phyloP scores from a whole-genome alignment of 148 eudicot genomes.

The Fallopia convolvulus region DNA sequence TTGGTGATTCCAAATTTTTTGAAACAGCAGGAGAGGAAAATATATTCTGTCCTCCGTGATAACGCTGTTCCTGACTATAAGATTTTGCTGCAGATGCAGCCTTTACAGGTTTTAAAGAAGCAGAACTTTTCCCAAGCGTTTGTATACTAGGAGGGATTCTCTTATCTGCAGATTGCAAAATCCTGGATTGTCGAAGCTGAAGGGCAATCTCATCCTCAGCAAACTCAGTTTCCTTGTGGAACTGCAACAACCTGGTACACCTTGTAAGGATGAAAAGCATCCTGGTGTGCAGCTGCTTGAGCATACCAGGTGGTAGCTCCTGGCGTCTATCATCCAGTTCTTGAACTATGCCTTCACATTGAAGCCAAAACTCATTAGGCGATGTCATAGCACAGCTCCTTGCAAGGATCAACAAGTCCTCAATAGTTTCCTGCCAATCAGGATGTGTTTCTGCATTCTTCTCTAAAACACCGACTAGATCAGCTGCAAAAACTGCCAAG shows the following conservation, averaged over 20 bases:
- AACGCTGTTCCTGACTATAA: constrained; percentile 84
- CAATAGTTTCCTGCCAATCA: constrained; percentile 94
- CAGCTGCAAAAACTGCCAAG: constrained; percentile 87
- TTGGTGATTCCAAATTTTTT: constrained; percentile 43
- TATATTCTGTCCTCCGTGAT: constrained; percentile 32
- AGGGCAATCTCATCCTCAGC: constrained; percentile 76
- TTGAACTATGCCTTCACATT: constrained; percentile 96
- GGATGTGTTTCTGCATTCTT: constrained; percentile 87
- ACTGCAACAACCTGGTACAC: constrained; percentile 92
- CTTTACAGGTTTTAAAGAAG: constrained; percentile 36
- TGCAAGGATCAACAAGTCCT: constrained; percentile 84
- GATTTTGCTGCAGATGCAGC: constrained; percentile 51
- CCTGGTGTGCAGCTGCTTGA: constrained; percentile 97
- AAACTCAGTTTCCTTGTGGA: constrained; percentile 96
- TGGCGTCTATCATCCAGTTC: constrained; percentile 96
- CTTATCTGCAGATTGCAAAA: constrained; percentile 59
- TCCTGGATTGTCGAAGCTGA: constrained; percentile 65
- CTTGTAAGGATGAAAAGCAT: constrained; percentile 98
- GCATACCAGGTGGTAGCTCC: constrained; percentile 74
- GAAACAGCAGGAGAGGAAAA: constrained; percentile 32
- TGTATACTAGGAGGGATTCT: constrained; percentile 29
- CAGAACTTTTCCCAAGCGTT: constrained; percentile 31
- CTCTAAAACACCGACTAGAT: constrained; percentile 81
- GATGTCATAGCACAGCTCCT: constrained; percentile 89
- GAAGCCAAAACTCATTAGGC: constrained; percentile 95